These are phyloP conservation scores for Mrakia gelida DNA, from an alignment of 768 basidiomycete genomes.

Conservation along the genomic window DNA sequence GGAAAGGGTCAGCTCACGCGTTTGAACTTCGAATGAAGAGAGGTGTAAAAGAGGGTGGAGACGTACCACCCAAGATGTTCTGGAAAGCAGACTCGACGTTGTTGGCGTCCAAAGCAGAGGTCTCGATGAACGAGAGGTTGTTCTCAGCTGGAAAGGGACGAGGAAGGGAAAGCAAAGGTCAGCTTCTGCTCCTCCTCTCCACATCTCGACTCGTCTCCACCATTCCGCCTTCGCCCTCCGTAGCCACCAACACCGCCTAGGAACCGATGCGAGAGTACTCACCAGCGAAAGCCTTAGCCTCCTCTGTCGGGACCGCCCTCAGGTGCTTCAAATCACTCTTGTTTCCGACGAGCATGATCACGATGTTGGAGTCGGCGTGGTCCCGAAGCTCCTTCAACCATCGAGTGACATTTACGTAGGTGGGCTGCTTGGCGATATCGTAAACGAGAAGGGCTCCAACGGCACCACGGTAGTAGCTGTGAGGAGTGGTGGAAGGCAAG, in stretches of 20 bases:
- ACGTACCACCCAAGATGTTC: conserved; percentile 81
- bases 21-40: neutral
- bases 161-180: neutral
- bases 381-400: conserved; percentile 97
- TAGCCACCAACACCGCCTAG: neutral
- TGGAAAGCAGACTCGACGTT: conserved; percentile 98
- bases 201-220: neutral
- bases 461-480: conserved; percentile 94
- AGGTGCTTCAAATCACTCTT: conserved; percentile 99
- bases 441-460: conserved; percentile 51
- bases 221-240: neutral
- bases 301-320: conserved; percentile 92
- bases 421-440: conserved; percentile 50
- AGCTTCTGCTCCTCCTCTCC: neutral
- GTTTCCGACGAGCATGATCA: conserved; percentile 95
- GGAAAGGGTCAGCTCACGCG: neutral
- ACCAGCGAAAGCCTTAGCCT: conserved; percentile 89
- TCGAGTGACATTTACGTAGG: conserved; percentile 87
- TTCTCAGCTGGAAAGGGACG: conserved; percentile 63
- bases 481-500: neutral
- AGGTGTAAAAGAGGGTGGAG: neutral
- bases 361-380: conserved; percentile 83
- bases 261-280: conserved; percentile 40
- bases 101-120: conserved; percentile 97
- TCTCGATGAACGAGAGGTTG: conserved; percentile 91